These are phyloP conservation scores for Mitragyna speciosa DNA, from an alignment of 257 asterid species.

Conservation along the genomic window DNA sequence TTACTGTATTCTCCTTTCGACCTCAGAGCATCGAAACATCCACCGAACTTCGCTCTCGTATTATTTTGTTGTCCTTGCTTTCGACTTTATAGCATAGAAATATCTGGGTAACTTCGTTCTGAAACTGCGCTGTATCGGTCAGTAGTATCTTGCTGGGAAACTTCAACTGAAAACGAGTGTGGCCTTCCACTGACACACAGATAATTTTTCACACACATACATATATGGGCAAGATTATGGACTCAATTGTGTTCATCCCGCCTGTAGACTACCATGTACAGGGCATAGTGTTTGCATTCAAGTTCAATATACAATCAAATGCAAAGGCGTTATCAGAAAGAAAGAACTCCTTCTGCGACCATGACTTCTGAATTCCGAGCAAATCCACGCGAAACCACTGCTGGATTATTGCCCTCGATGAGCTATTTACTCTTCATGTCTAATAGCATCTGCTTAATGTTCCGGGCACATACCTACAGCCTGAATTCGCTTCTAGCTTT, in stretches of 20 bases:
- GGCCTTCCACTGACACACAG: too few species aligned
- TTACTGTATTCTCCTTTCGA: not conserved
- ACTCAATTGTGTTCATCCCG: not conserved
- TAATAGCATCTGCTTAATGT: slow-evolving; percentile 7
- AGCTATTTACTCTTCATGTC: slow-evolving; percentile 2
- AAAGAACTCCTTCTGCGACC: not conserved
- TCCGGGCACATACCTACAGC: slow-evolving; percentile 19
- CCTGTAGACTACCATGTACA: not conserved
- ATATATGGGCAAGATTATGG: too few species aligned
- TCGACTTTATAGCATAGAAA: too few species aligned
- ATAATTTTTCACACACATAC: too few species aligned
- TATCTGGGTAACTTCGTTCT: too few species aligned
- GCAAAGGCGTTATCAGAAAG: not conserved
- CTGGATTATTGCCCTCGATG: not conserved
- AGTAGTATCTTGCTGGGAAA: too few species aligned
- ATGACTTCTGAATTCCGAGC: slow-evolving; percentile 1
- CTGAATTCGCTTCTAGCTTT: slow-evolving; percentile 7
- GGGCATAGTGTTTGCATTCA: not conserved
- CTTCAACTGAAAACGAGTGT: too few species aligned
- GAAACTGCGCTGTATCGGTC: too few species aligned
- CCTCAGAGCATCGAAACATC: not conserved
- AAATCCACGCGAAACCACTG: not conserved
- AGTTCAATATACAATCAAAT: too few species aligned
- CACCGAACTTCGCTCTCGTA: not conserved
- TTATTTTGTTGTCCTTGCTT: not conserved